Evolutionary conservation across 768 basidiomycete genomes (phyloP), one percentile per base, ranked within the genome.

Genomic region (Pulveroboletus sp.): DNA sequence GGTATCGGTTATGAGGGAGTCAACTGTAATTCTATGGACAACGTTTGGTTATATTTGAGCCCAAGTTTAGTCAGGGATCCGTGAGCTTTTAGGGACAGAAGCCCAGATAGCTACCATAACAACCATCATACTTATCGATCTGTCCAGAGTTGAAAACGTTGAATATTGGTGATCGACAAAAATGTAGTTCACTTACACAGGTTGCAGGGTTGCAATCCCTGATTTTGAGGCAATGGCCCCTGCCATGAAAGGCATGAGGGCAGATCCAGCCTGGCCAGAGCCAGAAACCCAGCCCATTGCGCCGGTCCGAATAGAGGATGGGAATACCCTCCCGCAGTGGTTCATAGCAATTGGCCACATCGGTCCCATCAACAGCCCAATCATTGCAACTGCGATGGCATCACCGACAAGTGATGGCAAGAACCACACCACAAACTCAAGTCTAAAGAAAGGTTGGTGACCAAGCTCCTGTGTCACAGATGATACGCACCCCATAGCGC

Each of bases 391-490:
- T 0, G 83, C 79, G 4, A 88, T 72, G 3, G 79, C 87, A 55
- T 79, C 75, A 3, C 78, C 84, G 9, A 87, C 69, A 14, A 89
- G 69, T 4, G 80, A 83, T 20, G 82, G 83, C 0, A 82, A 78
- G 24, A 84, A 72, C 87, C 87, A 90, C 33, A 90, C 69, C 6
- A 84, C 58, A 23, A 89, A 59, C 59, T 88, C 80, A 17, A 90
- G 72, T 4, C 83, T 83, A 38, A 20, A 32, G n/a, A 34, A 25
- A 14, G 0, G 24, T 49, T 6, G 33, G 29, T 29, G 33, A 45
- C 40, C 47, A 27, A 27, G 21, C 11, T 19, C 16, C n/a, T 5
- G 17, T 31, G 13, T 24, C 14, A 27, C n/a, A 16, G 17, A 27
- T 11, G 10, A 43, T 27, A 41, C 49, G 14, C 36, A 61, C 56